Percentiles rank a stretch among this genome's conserved stretches.
Conservation (phyloP, 1,284 basidiomycete species). For the Coniferiporia sulphurascens region DNA sequence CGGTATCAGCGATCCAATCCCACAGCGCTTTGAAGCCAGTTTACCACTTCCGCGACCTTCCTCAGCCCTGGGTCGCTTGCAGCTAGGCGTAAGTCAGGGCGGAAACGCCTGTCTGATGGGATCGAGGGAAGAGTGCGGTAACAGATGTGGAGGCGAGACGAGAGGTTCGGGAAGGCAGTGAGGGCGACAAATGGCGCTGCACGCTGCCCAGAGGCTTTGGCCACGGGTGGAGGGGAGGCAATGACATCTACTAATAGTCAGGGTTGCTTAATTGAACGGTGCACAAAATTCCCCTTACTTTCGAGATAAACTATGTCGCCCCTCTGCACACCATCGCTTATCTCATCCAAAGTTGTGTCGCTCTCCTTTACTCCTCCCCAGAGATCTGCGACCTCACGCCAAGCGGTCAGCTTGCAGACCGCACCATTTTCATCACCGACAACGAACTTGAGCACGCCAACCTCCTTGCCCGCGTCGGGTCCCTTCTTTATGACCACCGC, state of each 20-base stretch:
- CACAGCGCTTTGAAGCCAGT: constrained; percentile 53
- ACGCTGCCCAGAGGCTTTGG: constrained; percentile 15
- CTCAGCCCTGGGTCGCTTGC: constrained; percentile 61
- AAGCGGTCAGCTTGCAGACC: constrained; percentile 66
- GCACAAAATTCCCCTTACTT: constrained; percentile 37
- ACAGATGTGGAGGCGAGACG: constrained; percentile 59
- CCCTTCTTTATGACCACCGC: constrained; percentile 60
- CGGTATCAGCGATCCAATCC: neutral
- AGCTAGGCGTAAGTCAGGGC: constrained; percentile 68
- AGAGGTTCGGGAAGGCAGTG: constrained; percentile 59
- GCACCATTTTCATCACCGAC: constrained; percentile 62
- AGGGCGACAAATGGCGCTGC: constrained; percentile 36
- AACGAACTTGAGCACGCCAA: constrained; percentile 60
- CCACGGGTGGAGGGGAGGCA: constrained; percentile 37
- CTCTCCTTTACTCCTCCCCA: constrained; percentile 49
- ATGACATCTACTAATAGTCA: constrained; percentile 41
- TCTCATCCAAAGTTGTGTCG: constrained; percentile 15
- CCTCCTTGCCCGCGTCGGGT: constrained; percentile 57
- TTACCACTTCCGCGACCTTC: constrained; percentile 58
- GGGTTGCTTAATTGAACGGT: neutral
- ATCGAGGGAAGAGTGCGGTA: constrained; percentile 69
- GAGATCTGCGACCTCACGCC: constrained; percentile 65
- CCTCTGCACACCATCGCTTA: constrained; percentile 34
- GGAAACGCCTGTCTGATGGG: constrained; percentile 51
- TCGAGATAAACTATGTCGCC: constrained; percentile 66